Conservation (phyloP, 768 basidiomycete genomes). For the Pleurotus sapidus region DNA sequence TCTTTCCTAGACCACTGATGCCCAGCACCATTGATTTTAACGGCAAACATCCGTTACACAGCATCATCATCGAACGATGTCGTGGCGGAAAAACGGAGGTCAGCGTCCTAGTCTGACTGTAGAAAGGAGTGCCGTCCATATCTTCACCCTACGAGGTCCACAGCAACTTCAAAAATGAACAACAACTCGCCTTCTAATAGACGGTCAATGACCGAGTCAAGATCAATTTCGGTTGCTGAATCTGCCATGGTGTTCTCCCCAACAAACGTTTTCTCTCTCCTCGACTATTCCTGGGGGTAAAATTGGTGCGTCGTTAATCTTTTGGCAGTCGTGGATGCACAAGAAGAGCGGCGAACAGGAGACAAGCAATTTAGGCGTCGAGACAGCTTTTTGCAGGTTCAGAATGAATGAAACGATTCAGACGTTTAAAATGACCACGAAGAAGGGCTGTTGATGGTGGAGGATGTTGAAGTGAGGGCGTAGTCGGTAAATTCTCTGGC, state of each 20-base stretch:
- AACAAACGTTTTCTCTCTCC: constrained; percentile 2
- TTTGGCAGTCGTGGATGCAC: neutral
- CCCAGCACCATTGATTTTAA: neutral
- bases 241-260: constrained; percentile 58
- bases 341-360: constrained; percentile 1
- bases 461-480: neutral
- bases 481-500: constrained; percentile 22
- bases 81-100: neutral
- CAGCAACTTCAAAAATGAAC: constrained; percentile 10
- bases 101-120: neutral
- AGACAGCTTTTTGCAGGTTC: constrained; percentile 9
- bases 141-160: neutral
- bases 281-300: neutral
- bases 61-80: too few relatives aligned
- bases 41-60: neutral
- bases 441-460: neutral
- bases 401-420: constrained; percentile 5
- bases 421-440: constrained; percentile 1
- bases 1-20: too few relatives aligned
- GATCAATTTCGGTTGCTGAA: constrained; percentile 89
- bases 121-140: too few relatives aligned
- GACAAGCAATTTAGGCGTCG: neutral
- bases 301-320: neutral
- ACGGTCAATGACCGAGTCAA: constrained; percentile 99
- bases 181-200: constrained; percentile 86